Evolutionary conservation across 169 alveolate species (phyloP).

Genomic region (Plasmodium gaboni): DNA sequence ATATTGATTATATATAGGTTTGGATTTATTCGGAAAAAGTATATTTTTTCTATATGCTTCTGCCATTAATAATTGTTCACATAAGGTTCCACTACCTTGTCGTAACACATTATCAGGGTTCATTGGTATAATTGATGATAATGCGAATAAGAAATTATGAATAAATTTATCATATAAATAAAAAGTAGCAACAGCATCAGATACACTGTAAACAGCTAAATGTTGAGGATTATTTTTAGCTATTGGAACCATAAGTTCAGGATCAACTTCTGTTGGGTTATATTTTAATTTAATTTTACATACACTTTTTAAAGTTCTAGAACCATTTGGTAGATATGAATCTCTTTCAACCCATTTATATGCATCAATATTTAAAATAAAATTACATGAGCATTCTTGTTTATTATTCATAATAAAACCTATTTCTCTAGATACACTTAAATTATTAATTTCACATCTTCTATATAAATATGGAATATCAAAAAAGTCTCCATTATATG

Average conservation of each 20-base stretch:
- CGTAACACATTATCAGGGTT: slow-evolving; percentile 97
- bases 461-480: slow-evolving; percentile 97
- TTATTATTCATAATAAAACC: slow-evolving; percentile 88
- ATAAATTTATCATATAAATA: slow-evolving; percentile 97
- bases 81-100: slow-evolving; percentile 99
- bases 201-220: slow-evolving; percentile 98
- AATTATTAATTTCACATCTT: slow-evolving; percentile 93
- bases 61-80: slow-evolving; percentile 98
- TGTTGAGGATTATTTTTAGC: slow-evolving; percentile 96
- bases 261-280: slow-evolving; percentile 99
- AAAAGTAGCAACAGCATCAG: slow-evolving; percentile 99
- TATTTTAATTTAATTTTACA: slow-evolving; percentile 98
- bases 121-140: slow-evolving; percentile 97
- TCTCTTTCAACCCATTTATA: slow-evolving; percentile 99
- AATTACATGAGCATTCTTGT: slow-evolving; percentile 88
- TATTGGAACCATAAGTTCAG: slow-evolving; percentile 98
- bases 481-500: slow-evolving; percentile 99
- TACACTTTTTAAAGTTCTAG: slow-evolving; percentile 94
- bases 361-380: slow-evolving; percentile 96
- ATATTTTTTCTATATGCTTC: slow-evolving; percentile 96
- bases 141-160: slow-evolving; percentile 98
- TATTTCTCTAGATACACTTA: slow-evolving; percentile 90
- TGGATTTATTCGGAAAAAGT: slow-evolving; percentile 97
- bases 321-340: slow-evolving; percentile 98
- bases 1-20: slow-evolving; percentile 90